phyloP scores from a whole-genome alignment of 208 protist species.

The Novymonas esmeraldas region DNA sequence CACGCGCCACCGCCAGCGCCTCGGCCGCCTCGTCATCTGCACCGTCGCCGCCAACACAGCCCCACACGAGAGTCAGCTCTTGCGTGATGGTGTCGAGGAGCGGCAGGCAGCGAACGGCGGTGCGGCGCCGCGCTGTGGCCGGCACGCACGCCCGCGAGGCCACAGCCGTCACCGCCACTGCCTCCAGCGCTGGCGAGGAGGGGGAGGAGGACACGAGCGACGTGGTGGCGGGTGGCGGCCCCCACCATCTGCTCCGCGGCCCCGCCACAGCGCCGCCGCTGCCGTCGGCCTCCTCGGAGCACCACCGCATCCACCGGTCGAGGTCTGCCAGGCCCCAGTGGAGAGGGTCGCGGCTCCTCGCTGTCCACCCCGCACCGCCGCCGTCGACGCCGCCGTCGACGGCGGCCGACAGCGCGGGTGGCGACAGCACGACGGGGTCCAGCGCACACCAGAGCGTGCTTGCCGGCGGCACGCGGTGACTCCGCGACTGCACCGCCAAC shows the following conservation, averaged over 20 bases:
- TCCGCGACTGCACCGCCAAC: slow-evolving; percentile 1
- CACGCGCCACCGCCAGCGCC: neutral
- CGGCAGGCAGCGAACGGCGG: neutral
- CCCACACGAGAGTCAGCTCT: slow-evolving; percentile 13
- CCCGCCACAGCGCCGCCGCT: neutral
- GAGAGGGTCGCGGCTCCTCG: neutral
- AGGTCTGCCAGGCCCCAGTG: slow-evolving; percentile 2
- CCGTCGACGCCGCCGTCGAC: neutral
- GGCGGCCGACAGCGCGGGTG: neutral
- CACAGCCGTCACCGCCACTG: slow-evolving; percentile 3
- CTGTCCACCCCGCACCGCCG: neutral
- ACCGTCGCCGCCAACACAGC: neutral
- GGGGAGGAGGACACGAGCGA: neutral
- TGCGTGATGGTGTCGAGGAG: slow-evolving; percentile 8
- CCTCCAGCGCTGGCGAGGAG: too few species aligned
- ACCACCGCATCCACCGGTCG: slow-evolving; percentile 1
- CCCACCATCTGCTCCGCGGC: neutral
- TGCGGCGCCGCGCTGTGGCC: neutral
- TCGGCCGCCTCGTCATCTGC: neutral
- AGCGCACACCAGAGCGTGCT: slow-evolving; percentile 23
- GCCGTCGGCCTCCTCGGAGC: neutral
- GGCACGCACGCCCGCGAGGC: neutral
- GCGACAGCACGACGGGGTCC: slow-evolving; percentile 20
- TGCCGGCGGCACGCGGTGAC: slow-evolving; percentile 10
- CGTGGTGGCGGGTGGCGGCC: too few species aligned